These are phyloP conservation scores for Tuber microsphaerosporum DNA, from an alignment of 495 filamentous ascomycete genomes.

Conservation along the genomic window DNA sequence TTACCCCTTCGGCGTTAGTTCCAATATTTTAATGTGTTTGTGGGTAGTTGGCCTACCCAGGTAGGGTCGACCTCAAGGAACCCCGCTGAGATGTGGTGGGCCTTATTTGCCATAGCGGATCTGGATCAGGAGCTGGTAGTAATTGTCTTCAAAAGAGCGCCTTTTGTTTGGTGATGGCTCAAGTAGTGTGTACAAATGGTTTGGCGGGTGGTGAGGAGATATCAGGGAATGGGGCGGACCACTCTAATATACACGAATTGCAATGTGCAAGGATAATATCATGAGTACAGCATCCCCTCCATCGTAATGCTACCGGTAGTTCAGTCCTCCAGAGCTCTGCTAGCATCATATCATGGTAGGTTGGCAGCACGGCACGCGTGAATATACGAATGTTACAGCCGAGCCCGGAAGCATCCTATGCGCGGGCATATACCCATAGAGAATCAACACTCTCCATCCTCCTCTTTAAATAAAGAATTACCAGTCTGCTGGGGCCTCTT, in stretches of 20 bases:
- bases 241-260: neutral
- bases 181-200: neutral
- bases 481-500: no score
- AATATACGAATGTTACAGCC: neutral
- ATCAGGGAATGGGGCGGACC: neutral
- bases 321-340: neutral
- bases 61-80: slow-evolving; percentile 15
- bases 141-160: neutral
- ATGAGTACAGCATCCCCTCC: neutral
- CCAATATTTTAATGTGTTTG: neutral
- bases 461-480: no score
- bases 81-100: neutral
- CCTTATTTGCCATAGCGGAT: neutral
- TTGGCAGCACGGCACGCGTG: no score
- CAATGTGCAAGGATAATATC: neutral
- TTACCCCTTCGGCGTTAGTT: neutral
- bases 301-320: neutral
- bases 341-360: neutral
- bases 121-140: neutral
- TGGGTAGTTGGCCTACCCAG: slow-evolving; percentile 12
- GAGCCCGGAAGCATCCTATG: neutral
- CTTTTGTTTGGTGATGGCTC: neutral
- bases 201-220: neutral
- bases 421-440: neutral
- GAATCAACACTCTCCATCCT: neutral